A percentile compares a stretch with the other conserved stretches of the same genome.
Evolutionary conservation across 2,329 filamentous ascomycete genomes (phyloP).

Genomic region (Coniella lustricola): DNA sequence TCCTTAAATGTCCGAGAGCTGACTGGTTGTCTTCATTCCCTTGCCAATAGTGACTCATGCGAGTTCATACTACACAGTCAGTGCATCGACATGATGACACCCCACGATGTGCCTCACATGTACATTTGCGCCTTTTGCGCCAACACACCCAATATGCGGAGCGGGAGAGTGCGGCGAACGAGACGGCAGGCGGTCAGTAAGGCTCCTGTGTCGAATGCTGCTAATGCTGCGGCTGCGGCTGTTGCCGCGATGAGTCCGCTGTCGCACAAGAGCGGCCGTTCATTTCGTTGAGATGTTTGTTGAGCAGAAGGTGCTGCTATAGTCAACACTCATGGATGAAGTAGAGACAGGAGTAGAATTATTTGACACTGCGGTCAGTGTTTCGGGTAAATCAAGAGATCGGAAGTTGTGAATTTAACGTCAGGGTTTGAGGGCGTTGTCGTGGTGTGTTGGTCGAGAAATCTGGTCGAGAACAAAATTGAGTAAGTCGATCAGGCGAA

Average conservation of each 20-base stretch:
- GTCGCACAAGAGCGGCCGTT: constrained; percentile 38
- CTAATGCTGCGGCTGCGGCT: neutral
- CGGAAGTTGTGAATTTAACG: too few relatives aligned
- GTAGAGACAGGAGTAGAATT: too few relatives aligned
- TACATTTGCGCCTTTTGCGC: constrained; percentile 60
- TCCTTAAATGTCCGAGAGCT: too few relatives aligned
- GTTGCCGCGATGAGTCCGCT: constrained; percentile 30
- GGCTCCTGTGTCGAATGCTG: constrained; percentile 17
- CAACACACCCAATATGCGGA: constrained; percentile 49
- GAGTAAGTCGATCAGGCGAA: too few relatives aligned
- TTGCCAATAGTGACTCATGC: constrained; percentile 48
- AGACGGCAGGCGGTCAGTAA: constrained; percentile 22
- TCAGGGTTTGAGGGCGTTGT: too few relatives aligned
- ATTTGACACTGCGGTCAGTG: too few relatives aligned
- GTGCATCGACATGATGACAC: constrained; percentile 50
- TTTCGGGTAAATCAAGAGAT: too few relatives aligned
- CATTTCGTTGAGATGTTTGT: constrained; percentile 30
- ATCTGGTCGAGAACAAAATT: too few relatives aligned
- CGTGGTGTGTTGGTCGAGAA: too few relatives aligned
- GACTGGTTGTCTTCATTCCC: neutral
- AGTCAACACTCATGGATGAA: too few relatives aligned
- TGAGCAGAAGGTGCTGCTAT: neutral
- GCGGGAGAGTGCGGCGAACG: constrained; percentile 39
- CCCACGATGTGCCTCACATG: constrained; percentile 45
- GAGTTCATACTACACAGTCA: constrained; percentile 59